Evolutionary conservation across 202 grass and related monocot species (phyloP), one percentile per base, ranked within the genome.

Genomic region (Carex sylvatica): DNA sequence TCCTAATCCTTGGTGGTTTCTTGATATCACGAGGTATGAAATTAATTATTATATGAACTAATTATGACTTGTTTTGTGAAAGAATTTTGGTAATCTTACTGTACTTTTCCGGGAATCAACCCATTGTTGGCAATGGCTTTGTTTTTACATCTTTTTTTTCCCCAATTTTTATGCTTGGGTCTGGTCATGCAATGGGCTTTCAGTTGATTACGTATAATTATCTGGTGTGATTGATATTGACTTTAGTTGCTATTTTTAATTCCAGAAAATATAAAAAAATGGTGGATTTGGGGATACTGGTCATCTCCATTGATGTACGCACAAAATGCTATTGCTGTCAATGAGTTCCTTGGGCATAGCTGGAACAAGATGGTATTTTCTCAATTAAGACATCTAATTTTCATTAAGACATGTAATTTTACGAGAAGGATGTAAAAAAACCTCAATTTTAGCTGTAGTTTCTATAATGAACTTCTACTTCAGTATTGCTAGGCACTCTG

Each of bases 201-300:
- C 24, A 6, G 9, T 47, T 30, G 67, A 70, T 42, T 74, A 54
- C 47, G 5, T 54, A 24, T 30, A 75, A 28, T 24, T 31, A 13
- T 55, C 23, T 80, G 36, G 80, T 73, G 64, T 86, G 22, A 47
- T 74, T 81, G 30, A 26, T 65, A 70, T 65, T 86, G 59, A 88
- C 20, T 82, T 79, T 3, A 75, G 8, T 62, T 62, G 7, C 6
- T 54, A 15, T 49, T 80, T 70, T 86, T 80, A 31, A 33, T 79
- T 93, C 65, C 91, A 98, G 95, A 88, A 20, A 72, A 95, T 67
- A 98, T 98, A 38, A 98, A 90, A 70, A 91, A 92, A 91, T 95
- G 87, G 87, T 98, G 95, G 95, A 93, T 92, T 61, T 98, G 95
- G 95, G 95, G 95, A n/a, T 98, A 95, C 82, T 95, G 92, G 95